phyloP scores from a whole-genome alignment of 2,329 filamentous ascomycete species.

The Phialophora verrucosa region DNA sequence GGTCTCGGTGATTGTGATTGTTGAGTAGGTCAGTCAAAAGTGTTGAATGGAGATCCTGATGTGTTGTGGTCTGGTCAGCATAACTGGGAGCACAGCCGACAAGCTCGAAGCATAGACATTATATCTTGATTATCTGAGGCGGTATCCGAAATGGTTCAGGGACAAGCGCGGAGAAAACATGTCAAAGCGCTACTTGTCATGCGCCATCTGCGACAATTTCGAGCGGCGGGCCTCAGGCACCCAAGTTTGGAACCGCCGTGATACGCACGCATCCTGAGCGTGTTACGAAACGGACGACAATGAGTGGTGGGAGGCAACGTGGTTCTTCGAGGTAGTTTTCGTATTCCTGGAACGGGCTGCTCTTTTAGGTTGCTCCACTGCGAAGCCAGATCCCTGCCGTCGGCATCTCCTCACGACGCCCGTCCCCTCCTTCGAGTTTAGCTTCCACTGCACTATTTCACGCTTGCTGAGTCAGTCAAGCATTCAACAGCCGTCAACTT shows the following conservation, averaged over 20 bases:
- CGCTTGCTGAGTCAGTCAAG: not conserved
- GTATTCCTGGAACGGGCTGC: slow-evolving; percentile 1
- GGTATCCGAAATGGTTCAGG: not conserved
- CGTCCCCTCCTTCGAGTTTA: not conserved
- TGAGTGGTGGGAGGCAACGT: slow-evolving; percentile 8
- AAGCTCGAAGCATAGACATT: slow-evolving; percentile 2
- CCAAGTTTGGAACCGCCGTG: slow-evolving; percentile 3
- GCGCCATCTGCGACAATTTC: slow-evolving; percentile 22
- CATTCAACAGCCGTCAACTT: not conserved
- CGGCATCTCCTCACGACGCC: not conserved
- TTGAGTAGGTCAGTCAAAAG: slow-evolving; percentile 1
- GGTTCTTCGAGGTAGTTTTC: slow-evolving; percentile 4
- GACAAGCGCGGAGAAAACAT: slow-evolving; percentile 13
- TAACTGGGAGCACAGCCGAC: not conserved
- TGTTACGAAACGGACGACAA: not conserved
- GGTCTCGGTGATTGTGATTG: not conserved
- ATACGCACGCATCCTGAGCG: not conserved
- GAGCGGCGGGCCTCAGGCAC: slow-evolving; percentile 6
- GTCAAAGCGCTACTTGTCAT: slow-evolving; percentile 17
- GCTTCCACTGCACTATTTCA: not conserved
- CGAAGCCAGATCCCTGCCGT: not conserved
- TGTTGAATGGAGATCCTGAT: not conserved
- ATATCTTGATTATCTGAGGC: slow-evolving; percentile 9
- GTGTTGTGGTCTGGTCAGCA: slow-evolving; percentile 19
- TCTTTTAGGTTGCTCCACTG: not conserved